These are phyloP conservation scores for Agrocybe pediades DNA, from an alignment of 768 basidiomycete species.

Conservation along the genomic window DNA sequence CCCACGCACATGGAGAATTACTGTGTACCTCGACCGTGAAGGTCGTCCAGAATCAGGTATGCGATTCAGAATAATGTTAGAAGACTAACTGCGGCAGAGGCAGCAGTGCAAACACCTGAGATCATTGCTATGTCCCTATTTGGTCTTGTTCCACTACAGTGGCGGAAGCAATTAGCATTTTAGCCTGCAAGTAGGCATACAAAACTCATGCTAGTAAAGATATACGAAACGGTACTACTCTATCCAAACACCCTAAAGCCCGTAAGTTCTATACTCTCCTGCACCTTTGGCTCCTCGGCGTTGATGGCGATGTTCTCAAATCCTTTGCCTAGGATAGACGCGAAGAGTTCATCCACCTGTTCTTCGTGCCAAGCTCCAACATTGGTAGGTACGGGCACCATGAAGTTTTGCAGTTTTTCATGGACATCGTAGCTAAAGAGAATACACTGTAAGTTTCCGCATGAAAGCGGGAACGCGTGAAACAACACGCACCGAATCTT, in stretches of 20 bases:
- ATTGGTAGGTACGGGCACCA: constrained; percentile 79
- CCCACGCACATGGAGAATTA: neutral
- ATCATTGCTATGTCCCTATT: constrained; percentile 29
- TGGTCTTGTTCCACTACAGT: constrained; percentile 40
- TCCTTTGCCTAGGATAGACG: constrained; percentile 80
- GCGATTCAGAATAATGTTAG: neutral
- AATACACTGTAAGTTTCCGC: constrained; percentile 2
- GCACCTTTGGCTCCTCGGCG: constrained; percentile 25
- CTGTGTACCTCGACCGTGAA: neutral
- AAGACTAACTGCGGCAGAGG: constrained; percentile 5
- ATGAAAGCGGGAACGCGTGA: neutral
- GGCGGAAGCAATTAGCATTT: constrained; percentile 18
- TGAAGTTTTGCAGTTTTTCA: constrained; percentile 96
- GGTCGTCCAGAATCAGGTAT: neutral
- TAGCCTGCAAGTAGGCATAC: constrained; percentile 9
- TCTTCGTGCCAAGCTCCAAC: constrained; percentile 89
- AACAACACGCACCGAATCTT: constrained; percentile 72
- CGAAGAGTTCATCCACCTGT: constrained; percentile 94
- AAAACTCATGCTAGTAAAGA: neutral
- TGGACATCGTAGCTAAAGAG: constrained; percentile 83
- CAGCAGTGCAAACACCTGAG: neutral
- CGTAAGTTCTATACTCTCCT: constrained; percentile 30
- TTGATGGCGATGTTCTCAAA: constrained; percentile 43
- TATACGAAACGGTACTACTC: neutral
- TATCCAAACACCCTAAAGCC: constrained; percentile 68